Base-by-base conservation (phyloP, 306 rosid species). In the Pyrus pyrifolia region DNA sequence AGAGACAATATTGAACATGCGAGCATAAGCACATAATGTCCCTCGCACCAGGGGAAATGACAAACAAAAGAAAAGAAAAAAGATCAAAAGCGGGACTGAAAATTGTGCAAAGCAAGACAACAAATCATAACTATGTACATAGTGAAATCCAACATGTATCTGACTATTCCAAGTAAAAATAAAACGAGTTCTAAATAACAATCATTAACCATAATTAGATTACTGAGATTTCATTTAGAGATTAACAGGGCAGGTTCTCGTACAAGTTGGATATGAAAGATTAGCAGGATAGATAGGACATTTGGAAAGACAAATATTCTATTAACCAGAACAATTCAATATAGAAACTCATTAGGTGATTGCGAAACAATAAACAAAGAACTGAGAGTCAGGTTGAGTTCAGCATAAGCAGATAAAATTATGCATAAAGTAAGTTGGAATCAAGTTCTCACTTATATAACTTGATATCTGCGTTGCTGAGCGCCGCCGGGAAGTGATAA, bases 401-500 rank as follows among this genome's bases (percentile, higher is more conserved):
- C 33, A 59, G 75, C 73, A 69, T 5, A 70, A 35, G 72, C 49
- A 76, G 68, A 57, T 23, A 72, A 76, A 19, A 68, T 21, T 15
- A 75, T 38, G 58, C 55, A 72, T 3, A 25, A 29, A 66, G 23
- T 58, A 72, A 80, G 67, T 5, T 45, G 63, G 76, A 79, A 82
- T 52, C 53, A 70, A 68, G 74, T 77, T 76, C 90, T 80, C 93
- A 63, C 79, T 91, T 72, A 93, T 40, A 91, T 65, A 83, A 93
- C 96, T 72, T 95, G 89, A 83, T 93, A 93, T 91, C 90, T 91
- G 75, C 98, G 96, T 7, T 91, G 97, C 80, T 93, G 98, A 67
- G 90, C 68, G 81, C 93, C 94, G 71, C 93, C 93, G 14, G 96
- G 97, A 71, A 90, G 89, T 77, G 93, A 94, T 87, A 91, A 79